A percentile compares a stretch with the other conserved stretches of the same genome.
Evolutionary conservation across 2,329 filamentous ascomycete species (phyloP).

Genomic region (Rhinocladiella mackenziei): DNA sequence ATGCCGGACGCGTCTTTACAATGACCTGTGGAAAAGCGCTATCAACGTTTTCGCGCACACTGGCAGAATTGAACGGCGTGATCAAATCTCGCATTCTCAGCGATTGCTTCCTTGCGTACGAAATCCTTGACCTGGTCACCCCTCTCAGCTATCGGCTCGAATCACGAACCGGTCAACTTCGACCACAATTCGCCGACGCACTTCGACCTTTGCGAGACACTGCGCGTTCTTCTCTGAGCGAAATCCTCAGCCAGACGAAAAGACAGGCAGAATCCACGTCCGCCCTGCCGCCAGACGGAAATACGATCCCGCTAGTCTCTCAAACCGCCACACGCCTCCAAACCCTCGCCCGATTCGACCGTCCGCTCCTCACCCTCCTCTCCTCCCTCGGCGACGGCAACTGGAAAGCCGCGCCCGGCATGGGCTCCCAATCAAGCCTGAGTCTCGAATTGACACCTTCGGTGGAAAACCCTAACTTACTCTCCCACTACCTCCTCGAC

Average conservation of each 20-base stretch:
- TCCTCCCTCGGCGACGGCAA: slow-evolving; percentile 89
- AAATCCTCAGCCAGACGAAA: slow-evolving; percentile 78
- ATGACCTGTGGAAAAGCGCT: slow-evolving; percentile 74
- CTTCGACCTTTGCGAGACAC: slow-evolving; percentile 88
- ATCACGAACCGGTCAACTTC: slow-evolving; percentile 77
- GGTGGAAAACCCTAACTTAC: slow-evolving; percentile 67
- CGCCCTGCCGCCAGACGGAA: slow-evolving; percentile 71
- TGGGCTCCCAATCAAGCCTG: slow-evolving; percentile 33
- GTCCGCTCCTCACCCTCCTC: slow-evolving; percentile 83
- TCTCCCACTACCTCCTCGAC: slow-evolving; percentile 85
- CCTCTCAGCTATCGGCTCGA: slow-evolving; percentile 75
- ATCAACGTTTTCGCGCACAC: slow-evolving; percentile 75
- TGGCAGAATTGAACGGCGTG: slow-evolving; percentile 84
- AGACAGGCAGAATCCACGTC: slow-evolving; percentile 63
- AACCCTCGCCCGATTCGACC: slow-evolving; percentile 79
- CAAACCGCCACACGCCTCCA: slow-evolving; percentile 85
- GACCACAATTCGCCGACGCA: slow-evolving; percentile 74
- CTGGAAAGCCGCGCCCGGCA: slow-evolving; percentile 55
- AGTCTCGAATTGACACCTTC: slow-evolving; percentile 46
- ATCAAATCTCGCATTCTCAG: slow-evolving; percentile 81
- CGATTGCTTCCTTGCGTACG: slow-evolving; percentile 92
- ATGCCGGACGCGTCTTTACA: slow-evolving; percentile 76
- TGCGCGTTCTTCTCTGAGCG: slow-evolving; percentile 76
- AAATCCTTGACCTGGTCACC: slow-evolving; percentile 87
- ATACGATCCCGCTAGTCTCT: slow-evolving; percentile 69